Base-by-base conservation (phyloP, 257 asterid genomes). In the Eustoma russellianum region DNA sequence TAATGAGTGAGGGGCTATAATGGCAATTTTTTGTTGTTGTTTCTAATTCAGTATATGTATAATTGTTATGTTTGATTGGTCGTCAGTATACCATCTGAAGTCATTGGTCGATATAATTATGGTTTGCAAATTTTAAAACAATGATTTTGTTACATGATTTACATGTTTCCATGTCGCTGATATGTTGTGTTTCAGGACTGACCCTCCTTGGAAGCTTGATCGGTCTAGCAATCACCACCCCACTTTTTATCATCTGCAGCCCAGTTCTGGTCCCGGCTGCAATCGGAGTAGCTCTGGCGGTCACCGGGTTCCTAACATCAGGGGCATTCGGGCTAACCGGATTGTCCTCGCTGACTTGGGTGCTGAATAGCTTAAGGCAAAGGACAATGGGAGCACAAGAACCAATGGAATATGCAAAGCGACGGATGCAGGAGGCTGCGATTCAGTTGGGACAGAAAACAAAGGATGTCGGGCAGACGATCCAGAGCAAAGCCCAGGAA, bases 401-500 rank as follows among this genome's bases (percentile, higher is more conserved):
- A 55, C 83, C 79, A 46, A 1, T 83, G 63, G 91, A 79, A 9
- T 62, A 59, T 11, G 88, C 91, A 7, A 81, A 70, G 79, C 19
- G 72, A 50, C 71, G 79, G 60, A 61, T 73, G 81, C 83, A 70
- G 62, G 97, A 89, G 0, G 84, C 83, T 17, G 75, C 83, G 0
- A 46, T 38, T 40, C 68, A 48, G 0, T 59, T 74, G 13, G 95
- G 95, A 2, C 91, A 88, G 61, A 82, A 79, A 70, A 73, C 89
- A 14, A 81, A 81, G 79, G 86, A 81, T 12, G 70, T 17, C 1
- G 94, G 88, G 0, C 86, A 79, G 52, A 63, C 72, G 46, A 77
- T 82, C 19, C 83, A 88, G 85, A 68, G 55, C 16, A 82, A 68
- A 33, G 86, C 82, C 3, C 81, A 67, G 52, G 95, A 79, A 17